Conservation (phyloP, 1,284 basidiomycete genomes). For the Boletus semigastroideus region DNA sequence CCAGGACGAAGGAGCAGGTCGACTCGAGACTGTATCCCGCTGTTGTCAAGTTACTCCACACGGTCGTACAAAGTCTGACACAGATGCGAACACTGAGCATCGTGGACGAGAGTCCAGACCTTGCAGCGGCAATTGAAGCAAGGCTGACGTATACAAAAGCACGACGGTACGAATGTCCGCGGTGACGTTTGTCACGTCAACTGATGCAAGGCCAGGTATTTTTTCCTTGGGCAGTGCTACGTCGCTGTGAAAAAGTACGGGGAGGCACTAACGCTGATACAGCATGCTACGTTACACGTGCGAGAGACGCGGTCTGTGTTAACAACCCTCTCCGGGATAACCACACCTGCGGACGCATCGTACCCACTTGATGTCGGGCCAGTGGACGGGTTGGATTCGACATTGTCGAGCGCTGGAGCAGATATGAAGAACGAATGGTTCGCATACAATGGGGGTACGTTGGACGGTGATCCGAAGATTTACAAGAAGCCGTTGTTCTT, state of each 20-base stretch:
- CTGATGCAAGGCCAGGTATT: conserved; percentile 45
- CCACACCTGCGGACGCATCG: conserved; percentile 43
- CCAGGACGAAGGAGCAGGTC: conserved; percentile 50
- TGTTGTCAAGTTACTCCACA: conserved; percentile 85
- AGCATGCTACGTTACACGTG: conserved; percentile 67
- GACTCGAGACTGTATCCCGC: conserved; percentile 76
- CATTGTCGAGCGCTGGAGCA: conserved; percentile 49
- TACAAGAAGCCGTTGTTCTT: conserved; percentile 88
- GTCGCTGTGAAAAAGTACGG: conserved; percentile 66
- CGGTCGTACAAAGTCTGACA: conserved; percentile 77
- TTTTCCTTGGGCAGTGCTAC: conserved; percentile 73
- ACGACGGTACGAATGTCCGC: conserved; percentile 50
- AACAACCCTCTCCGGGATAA: conserved; percentile 41
- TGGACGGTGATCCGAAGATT: conserved; percentile 42
- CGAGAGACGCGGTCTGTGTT: conserved; percentile 63
- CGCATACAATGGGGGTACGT: conserved; percentile 65
- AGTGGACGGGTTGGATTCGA: conserved; percentile 52
- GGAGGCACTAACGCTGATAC: conserved; percentile 66
- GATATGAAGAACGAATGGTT: conserved; percentile 81
- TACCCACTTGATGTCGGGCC: conserved; percentile 50
- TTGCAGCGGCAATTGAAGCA: conserved; percentile 75
- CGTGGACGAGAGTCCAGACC: conserved; percentile 85
- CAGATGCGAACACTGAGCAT: conserved; percentile 82
- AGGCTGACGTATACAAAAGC: conserved; percentile 74
- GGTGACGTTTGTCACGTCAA: neutral